Evolutionary conservation across 2,329 filamentous ascomycete genomes (phyloP).

Genomic region (Coniochaeta sp.): DNA sequence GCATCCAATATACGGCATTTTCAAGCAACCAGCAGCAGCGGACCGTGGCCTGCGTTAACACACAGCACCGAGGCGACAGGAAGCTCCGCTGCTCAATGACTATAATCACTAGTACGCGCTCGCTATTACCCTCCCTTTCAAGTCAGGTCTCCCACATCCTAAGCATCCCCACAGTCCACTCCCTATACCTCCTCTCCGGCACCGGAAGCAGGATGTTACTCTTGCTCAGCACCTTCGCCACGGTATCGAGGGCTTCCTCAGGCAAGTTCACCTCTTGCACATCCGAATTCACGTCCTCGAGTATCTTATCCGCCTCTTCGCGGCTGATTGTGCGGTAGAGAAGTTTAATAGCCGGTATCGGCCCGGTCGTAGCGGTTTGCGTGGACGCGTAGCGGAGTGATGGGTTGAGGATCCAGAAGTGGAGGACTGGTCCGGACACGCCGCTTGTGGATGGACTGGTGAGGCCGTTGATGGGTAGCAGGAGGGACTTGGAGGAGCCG

Average conservation of each 20-base stretch:
- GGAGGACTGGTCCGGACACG: conserved; percentile 22
- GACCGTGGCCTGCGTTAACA: no score
- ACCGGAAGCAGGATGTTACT: conserved; percentile 47
- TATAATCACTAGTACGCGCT: no score
- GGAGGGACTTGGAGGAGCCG: conserved; percentile 48
- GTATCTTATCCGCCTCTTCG: conserved; percentile 37
- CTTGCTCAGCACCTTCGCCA: conserved; percentile 33
- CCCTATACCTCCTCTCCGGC: conserved; percentile 49
- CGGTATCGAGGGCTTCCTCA: conserved; percentile 34
- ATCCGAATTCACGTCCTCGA: conserved; percentile 44
- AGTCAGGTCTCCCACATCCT: conserved; percentile 33
- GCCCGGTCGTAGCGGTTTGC: conserved; percentile 5
- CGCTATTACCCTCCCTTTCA: no score
- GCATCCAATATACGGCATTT: no score
- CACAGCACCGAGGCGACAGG: no score
- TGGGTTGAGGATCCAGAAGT: conserved; percentile 50
- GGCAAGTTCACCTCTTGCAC: conserved; percentile 55
- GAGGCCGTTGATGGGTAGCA: conserved; percentile 33
- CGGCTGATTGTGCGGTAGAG: conserved; percentile 37
- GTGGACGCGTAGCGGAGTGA: conserved; percentile 45
- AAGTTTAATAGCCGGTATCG: conserved; percentile 41
- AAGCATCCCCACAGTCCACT: conserved; percentile 62
- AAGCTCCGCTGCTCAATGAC: no score
- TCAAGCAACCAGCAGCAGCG: no score
- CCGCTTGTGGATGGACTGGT: not conserved